Conservation (phyloP, 2,329 filamentous ascomycete species). For the Akanthomyces uredinophilus region DNA sequence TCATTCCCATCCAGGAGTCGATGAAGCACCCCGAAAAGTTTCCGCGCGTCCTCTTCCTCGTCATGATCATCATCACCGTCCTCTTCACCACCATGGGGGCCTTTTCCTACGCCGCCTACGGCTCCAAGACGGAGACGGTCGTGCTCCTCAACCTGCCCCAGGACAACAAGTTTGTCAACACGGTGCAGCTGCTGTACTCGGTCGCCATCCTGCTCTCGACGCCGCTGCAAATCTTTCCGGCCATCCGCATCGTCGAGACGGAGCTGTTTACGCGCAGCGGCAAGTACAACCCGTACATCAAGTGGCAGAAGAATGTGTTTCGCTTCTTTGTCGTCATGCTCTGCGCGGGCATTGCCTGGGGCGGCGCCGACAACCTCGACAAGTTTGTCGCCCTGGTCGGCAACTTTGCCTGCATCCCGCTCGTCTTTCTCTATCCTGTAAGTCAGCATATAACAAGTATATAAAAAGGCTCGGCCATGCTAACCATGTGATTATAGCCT, state of each 20-base stretch:
- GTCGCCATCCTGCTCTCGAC: conserved; percentile 94
- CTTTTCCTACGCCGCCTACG: conserved; percentile 92
- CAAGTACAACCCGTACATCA: conserved; percentile 97
- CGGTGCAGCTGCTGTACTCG: conserved; percentile 95
- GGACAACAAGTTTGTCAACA: conserved; percentile 91
- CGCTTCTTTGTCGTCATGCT: conserved; percentile 87
- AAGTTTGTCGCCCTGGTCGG: conserved; percentile 96
- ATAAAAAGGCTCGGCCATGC: conserved; percentile 13
- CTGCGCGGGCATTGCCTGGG: conserved; percentile 85
- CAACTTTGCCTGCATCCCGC: conserved; percentile 93
- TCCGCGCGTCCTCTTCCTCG: conserved; percentile 75
- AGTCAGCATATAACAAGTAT: conserved; percentile 29
- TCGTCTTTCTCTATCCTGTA: conserved; percentile 97
- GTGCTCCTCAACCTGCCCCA: conserved; percentile 95
- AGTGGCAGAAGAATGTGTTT: conserved; percentile 99
- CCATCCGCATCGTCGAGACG: conserved; percentile 93
- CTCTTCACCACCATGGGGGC: conserved; percentile 90
- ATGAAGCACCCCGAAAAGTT: conserved; percentile 92
- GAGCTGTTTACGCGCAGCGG: conserved; percentile 89
- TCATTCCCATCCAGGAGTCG: conserved; percentile 96
- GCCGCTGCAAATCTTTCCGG: conserved; percentile 93
- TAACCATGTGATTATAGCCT: conserved; percentile 55
- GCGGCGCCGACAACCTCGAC: conserved; percentile 86
- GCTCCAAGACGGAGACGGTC: conserved; percentile 91
- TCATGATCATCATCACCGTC: conserved; percentile 93